These are phyloP conservation scores for Peronospora destructor DNA, from an alignment of 352 stramenopile species.

Conservation along the genomic window DNA sequence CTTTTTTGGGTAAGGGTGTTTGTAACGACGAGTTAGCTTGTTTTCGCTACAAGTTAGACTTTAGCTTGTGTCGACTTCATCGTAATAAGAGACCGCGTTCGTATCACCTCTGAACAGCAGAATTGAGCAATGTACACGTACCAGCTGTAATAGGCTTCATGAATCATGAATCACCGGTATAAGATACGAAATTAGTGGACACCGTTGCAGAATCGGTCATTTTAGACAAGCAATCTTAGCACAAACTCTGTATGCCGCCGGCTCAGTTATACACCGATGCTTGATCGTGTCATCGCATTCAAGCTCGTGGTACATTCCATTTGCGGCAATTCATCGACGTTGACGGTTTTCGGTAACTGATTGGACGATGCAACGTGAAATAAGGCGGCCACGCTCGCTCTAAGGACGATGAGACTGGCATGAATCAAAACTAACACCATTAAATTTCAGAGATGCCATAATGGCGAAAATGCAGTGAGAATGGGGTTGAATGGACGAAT, in stretches of 20 bases:
- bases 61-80: no score
- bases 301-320: slow-evolving; percentile 22
- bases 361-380: slow-evolving; percentile 18
- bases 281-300: slow-evolving; percentile 5
- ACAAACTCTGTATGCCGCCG: neutral
- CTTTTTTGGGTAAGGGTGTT: no score
- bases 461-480: neutral
- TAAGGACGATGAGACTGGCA: slow-evolving; percentile 2
- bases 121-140: no score
- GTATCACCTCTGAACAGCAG: no score
- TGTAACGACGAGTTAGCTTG: no score
- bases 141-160: no score
- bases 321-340: slow-evolving; percentile 19
- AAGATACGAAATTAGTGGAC: no score
- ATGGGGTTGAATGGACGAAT: neutral
- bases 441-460: slow-evolving; percentile 15
- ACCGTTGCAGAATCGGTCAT: neutral
- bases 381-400: slow-evolving; percentile 13
- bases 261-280: slow-evolving; percentile 9
- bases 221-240: neutral
- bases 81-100: no score
- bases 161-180: no score
- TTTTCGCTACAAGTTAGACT: no score
- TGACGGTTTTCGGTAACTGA: slow-evolving; percentile 18
- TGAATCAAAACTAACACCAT: slow-evolving; percentile 10